Conservation (phyloP, 164 flowering plant species). For the Umbellularia californica region DNA sequence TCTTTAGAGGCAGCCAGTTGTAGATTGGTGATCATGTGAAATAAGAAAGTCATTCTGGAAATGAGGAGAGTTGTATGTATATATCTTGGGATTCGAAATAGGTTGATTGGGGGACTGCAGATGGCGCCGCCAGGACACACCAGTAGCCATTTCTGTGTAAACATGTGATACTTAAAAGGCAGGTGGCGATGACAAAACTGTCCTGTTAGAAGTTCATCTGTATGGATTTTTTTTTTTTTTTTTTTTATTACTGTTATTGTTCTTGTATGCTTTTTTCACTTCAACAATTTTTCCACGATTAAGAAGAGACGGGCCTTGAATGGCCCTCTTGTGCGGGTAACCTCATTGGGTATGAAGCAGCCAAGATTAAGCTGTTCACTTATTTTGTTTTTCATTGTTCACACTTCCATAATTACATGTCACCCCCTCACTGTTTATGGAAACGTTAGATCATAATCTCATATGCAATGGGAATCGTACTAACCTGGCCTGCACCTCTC, state of each 20-base stretch:
- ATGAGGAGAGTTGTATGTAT: slow-evolving; percentile 12
- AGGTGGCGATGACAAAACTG: slow-evolving; percentile 3
- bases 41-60: neutral
- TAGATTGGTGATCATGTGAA: slow-evolving; percentile 5
- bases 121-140: slow-evolving; percentile 3
- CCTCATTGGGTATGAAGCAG: neutral
- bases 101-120: slow-evolving; percentile 2
- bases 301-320: neutral
- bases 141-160: slow-evolving; percentile 6
- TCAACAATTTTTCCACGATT: slow-evolving; percentile 4
- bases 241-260: neutral
- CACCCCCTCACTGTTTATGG: no score
- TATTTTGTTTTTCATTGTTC: no score
- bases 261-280: neutral
- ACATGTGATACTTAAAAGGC: slow-evolving; percentile 16
- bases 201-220: neutral
- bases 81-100: slow-evolving; percentile 9
- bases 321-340: neutral
- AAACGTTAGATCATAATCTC: no score
- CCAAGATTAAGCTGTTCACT: neutral
- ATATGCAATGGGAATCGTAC: no score
- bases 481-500: no score
- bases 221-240: neutral
- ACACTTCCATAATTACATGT: no score
- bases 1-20: slow-evolving; percentile 7